Percentiles rank a stretch among this genome's conserved stretches.
Conservation (phyloP, 768 basidiomycete genomes). For the Candolleomyces eurysporus region DNA sequence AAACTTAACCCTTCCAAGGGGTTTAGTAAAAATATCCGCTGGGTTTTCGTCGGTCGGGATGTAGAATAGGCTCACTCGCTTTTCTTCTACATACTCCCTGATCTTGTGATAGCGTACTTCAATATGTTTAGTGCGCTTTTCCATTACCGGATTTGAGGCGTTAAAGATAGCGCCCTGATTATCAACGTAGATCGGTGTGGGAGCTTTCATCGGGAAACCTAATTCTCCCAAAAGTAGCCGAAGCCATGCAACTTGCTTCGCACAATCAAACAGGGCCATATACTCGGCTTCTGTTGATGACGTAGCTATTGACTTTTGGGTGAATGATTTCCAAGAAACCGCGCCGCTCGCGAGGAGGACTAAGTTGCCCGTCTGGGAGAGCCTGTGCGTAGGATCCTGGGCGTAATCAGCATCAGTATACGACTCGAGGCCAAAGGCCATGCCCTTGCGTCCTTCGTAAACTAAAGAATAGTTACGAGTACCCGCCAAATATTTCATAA, state of each 20-base stretch:
- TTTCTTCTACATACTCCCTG: slow-evolving; percentile 15
- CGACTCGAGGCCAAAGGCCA: neutral
- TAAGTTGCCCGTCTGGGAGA: slow-evolving; percentile 20
- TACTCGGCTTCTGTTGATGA: slow-evolving; percentile 26
- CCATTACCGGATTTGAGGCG: slow-evolving; percentile 7
- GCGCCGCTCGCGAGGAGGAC: slow-evolving; percentile 14
- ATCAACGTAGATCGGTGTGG: slow-evolving; percentile 3
- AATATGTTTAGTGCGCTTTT: slow-evolving; percentile 26
- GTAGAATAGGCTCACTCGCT: slow-evolving; percentile 17
- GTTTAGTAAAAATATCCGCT: slow-evolving; percentile 42
- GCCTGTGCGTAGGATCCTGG: slow-evolving; percentile 11
- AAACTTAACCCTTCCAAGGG: slow-evolving; percentile 4
- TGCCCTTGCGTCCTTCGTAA: neutral
- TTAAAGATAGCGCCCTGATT: slow-evolving; percentile 14
- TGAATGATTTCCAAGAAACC: slow-evolving; percentile 15
- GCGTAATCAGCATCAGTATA: slow-evolving; percentile 9
- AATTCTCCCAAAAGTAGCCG: slow-evolving; percentile 4
- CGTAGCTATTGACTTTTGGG: slow-evolving; percentile 14
- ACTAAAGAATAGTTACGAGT: slow-evolving; percentile 4
- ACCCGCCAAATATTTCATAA: slow-evolving; percentile 5
- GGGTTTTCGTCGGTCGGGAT: slow-evolving; percentile 27
- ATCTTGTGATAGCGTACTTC: slow-evolving; percentile 28
- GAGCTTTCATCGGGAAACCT: neutral
- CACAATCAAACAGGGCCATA: slow-evolving; percentile 14
- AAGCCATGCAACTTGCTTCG: slow-evolving; percentile 14